Evolutionary conservation across 169 alveolate genomes (phyloP).

Genomic region (Plasmodium yoelii): DNA sequence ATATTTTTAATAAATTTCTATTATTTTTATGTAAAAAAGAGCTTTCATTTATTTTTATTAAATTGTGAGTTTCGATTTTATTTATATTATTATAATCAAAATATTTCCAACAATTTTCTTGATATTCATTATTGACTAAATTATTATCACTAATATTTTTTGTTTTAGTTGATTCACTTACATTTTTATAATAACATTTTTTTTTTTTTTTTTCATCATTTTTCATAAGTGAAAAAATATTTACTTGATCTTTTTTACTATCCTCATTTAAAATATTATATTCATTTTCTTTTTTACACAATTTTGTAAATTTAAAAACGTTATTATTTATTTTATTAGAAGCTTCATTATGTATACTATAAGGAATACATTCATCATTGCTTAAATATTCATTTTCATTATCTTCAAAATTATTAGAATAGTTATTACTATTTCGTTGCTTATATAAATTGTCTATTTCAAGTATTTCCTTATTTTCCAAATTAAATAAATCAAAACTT

Average conservation of each 20-base stretch:
- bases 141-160: neutral
- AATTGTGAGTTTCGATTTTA: too few species aligned
- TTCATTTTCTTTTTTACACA: slow-evolving; percentile 1
- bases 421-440: too few species aligned
- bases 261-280: neutral
- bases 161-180: neutral
- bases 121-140: too few species aligned
- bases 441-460: too few species aligned
- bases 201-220: neutral
- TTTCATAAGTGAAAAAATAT: neutral
- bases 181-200: neutral
- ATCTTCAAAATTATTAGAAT: too few species aligned
- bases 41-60: slow-evolving; percentile 6
- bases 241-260: neutral
- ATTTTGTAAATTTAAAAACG: neutral
- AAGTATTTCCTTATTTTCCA: too few species aligned
- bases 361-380: too few species aligned
- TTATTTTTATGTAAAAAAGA: slow-evolving; percentile 46
- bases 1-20: slow-evolving; percentile 31
- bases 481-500: neutral
- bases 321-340: neutral
- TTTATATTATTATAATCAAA: too few species aligned
- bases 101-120: too few species aligned
- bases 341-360: too few species aligned
- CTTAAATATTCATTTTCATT: too few species aligned